Evolutionary conservation across 2,329 filamentous ascomycete species (phyloP).

Genomic region (Colletotrichum agaves): DNA sequence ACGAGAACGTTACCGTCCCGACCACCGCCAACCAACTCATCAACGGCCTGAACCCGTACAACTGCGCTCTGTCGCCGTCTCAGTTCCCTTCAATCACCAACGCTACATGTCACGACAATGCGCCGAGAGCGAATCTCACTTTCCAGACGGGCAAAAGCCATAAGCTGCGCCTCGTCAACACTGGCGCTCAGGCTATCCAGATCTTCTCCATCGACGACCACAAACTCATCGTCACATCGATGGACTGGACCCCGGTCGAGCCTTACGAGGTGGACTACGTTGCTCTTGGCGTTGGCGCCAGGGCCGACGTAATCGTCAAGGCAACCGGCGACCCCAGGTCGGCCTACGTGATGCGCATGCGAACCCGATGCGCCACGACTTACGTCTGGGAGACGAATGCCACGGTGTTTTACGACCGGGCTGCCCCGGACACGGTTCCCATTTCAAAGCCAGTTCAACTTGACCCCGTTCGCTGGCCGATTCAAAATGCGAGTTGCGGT

Average conservation of each 20-base stretch:
- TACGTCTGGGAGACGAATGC: slow-evolving; percentile 4
- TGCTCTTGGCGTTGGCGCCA: slow-evolving; percentile 18
- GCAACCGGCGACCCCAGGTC: slow-evolving; percentile 11
- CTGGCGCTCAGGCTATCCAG: slow-evolving; percentile 33
- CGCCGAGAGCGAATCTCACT: slow-evolving; percentile 4
- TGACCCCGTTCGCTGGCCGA: background rate
- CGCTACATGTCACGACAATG: slow-evolving; percentile 13
- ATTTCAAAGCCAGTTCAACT: background rate
- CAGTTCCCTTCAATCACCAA: slow-evolving; percentile 65
- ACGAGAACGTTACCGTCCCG: slow-evolving; percentile 53
- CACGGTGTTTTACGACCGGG: slow-evolving; percentile 19
- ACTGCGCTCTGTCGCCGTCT: slow-evolving; percentile 59
- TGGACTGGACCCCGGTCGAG: slow-evolving; percentile 31
- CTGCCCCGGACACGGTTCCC: background rate
- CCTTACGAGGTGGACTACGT: slow-evolving; percentile 32
- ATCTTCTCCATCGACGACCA: slow-evolving; percentile 33
- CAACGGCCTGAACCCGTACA: slow-evolving; percentile 54
- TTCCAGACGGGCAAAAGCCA: slow-evolving; percentile 33
- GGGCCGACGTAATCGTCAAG: slow-evolving; percentile 32
- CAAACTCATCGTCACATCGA: slow-evolving; percentile 17
- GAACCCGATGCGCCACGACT: slow-evolving; percentile 16
- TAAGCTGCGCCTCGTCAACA: slow-evolving; percentile 33
- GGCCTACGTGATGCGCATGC: slow-evolving; percentile 25
- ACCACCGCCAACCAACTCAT: slow-evolving; percentile 55
- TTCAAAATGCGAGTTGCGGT: slow-evolving; percentile 9